Base-by-base conservation (phyloP, 208 protist genomes). In the Acanthamoeba royreba region DNA sequence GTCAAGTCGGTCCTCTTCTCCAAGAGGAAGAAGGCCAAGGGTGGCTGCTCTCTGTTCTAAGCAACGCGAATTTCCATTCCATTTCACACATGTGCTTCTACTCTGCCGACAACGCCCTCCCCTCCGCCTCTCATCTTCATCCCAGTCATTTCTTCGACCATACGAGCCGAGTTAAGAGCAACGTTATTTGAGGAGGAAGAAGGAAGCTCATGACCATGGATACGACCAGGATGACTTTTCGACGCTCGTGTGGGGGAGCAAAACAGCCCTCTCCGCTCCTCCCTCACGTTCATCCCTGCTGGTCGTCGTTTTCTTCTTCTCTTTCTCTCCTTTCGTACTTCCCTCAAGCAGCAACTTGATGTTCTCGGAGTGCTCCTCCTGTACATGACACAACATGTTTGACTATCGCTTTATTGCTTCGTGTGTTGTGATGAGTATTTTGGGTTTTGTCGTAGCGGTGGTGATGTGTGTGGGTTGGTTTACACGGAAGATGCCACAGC, bases 1-100 rank as follows among this genome's bases (percentile, higher is more conserved):
- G 97, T 98, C 61, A 69, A 95, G 19, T 72, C 94, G 33, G 96
- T 93, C 22, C 90, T 97, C 43, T 69, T 95, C 43, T 79, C 93
- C 42, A 79, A 58, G 28, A 43, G 94, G 83, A 45, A 74, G 90
- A 86, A 89, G 90, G 42, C 69, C 47, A 85, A 83, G 69, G 69
- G 87, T 42, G 69, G 66, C 87, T 95, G 94, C 94, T 38, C 31
- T 11, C 88, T 94, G 38, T 58, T 94, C 72, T 94, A 94, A 93
- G 22, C 72, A n/a, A n/a, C n/a, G n/a, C n/a, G n/a, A n/a, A n/a
- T n/a, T n/a, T n/a, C n/a, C n/a, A n/a, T n/a, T n/a, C n/a, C n/a
- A n/a, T n/a, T n/a, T n/a, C n/a, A n/a, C n/a, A n/a, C n/a, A 93
- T 77, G 35, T 38, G 33, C 63, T 43, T 42, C 66, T 77, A 38